Percentiles rank a stretch among this genome's conserved stretches.
These are phyloP conservation scores for Picochlorum sp. DNA, from an alignment of 139 green algal species.

Conservation along the genomic window DNA sequence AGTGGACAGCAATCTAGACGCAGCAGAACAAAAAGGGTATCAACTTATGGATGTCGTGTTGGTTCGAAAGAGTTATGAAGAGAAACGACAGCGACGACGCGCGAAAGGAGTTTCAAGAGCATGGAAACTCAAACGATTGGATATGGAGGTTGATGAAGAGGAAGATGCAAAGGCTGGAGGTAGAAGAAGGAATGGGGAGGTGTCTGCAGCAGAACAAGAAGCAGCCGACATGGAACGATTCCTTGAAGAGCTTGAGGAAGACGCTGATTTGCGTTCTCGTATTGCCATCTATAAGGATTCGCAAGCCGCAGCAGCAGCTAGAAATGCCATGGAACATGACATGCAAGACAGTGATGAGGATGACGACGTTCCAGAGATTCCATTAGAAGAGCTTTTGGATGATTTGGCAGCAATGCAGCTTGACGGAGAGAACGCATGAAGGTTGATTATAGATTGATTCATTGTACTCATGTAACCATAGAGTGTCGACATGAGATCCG, in stretches of 20 bases:
- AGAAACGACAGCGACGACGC: slow-evolving; percentile 56
- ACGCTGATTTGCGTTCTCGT: slow-evolving; percentile 58
- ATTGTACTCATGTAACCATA: background rate
- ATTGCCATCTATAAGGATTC: slow-evolving; percentile 45
- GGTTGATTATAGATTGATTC: background rate
- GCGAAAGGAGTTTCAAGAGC: slow-evolving; percentile 28
- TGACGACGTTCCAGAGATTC: slow-evolving; percentile 54
- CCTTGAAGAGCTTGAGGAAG: slow-evolving; percentile 78
- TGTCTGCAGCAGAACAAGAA: slow-evolving; percentile 15
- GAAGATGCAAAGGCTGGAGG: slow-evolving; percentile 10
- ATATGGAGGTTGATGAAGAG: slow-evolving; percentile 54
- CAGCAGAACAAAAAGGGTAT: slow-evolving; percentile 44
- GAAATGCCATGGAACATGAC: slow-evolving; percentile 13
- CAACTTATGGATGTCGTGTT: slow-evolving; percentile 84
- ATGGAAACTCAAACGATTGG: slow-evolving; percentile 66
- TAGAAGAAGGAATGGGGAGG: background rate
- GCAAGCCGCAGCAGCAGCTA: slow-evolving; percentile 13
- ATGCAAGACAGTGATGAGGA: slow-evolving; percentile 38
- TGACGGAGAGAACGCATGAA: slow-evolving; percentile 22
- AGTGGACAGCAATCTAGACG: slow-evolving; percentile 68
- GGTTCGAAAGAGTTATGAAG: slow-evolving; percentile 86
- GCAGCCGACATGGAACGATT: slow-evolving; percentile 71
- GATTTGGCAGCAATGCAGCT: slow-evolving; percentile 64
- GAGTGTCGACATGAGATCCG: no score
- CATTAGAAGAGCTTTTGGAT: slow-evolving; percentile 90